Percentiles rank a stretch among this genome's conserved stretches.
phyloP scores from a whole-genome alignment of 495 filamentous ascomycete genomes.

The Hyaloscypha hepaticicola region DNA sequence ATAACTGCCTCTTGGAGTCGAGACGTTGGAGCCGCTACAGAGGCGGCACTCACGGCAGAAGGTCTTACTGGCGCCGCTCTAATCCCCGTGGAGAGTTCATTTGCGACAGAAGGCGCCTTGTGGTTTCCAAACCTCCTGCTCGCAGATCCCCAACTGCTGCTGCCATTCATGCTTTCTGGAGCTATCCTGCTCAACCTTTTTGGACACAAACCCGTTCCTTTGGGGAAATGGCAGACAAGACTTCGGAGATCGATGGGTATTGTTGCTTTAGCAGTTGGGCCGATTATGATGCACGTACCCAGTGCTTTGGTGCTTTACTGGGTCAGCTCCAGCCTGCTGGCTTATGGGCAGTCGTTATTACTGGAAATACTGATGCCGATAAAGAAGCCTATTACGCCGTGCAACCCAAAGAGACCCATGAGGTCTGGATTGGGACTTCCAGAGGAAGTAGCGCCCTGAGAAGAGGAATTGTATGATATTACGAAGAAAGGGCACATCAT shows the following conservation, averaged over 20 bases:
- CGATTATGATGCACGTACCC: conserved; percentile 53
- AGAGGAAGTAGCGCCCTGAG: not conserved
- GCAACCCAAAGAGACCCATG: conserved; percentile 29
- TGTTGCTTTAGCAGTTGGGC: conserved; percentile 43
- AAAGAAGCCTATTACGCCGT: conserved; percentile 28
- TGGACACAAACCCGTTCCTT: conserved; percentile 17
- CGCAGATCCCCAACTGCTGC: conserved; percentile 64
- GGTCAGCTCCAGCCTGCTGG: conserved; percentile 49
- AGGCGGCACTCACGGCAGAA: conserved; percentile 3
- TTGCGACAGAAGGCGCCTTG: conserved; percentile 67
- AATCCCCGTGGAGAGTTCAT: conserved; percentile 46
- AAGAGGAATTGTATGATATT: not conserved
- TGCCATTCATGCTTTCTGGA: conserved; percentile 60
- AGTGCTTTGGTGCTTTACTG: conserved; percentile 71
- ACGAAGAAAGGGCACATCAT: not conserved
- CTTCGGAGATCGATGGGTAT: conserved; percentile 39
- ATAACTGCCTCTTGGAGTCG: conserved; percentile 22
- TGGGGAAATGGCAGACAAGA: conserved; percentile 26
- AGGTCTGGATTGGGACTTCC: conserved; percentile 10
- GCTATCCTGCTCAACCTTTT: conserved; percentile 45
- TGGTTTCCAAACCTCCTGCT: conserved; percentile 79
- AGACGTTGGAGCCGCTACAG: conserved; percentile 3
- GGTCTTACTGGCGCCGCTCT: not conserved
- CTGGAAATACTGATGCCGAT: conserved; percentile 33
- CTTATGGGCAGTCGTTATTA: conserved; percentile 33